Percentiles rank a stretch among this genome's conserved stretches.
Evolutionary conservation across 2,329 filamentous ascomycete genomes (phyloP).

Genomic region (Sporothrix schenckii): DNA sequence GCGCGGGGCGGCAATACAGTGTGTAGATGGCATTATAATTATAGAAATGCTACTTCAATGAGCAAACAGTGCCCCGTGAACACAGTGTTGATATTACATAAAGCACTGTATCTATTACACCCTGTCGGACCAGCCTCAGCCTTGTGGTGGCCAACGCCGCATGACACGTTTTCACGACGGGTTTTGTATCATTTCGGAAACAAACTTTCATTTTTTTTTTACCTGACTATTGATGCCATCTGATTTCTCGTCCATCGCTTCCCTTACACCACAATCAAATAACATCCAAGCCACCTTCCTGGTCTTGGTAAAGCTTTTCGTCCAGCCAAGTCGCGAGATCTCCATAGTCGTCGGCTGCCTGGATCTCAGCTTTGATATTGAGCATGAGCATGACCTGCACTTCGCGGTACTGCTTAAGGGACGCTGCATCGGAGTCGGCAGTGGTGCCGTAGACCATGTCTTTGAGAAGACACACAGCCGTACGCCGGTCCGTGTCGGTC

Average conservation of each 20-base stretch:
- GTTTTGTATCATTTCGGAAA: too few relatives aligned
- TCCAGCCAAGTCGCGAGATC: constrained; percentile 57
- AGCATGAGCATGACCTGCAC: constrained; percentile 74
- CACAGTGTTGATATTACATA: not conserved
- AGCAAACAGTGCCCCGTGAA: too few relatives aligned
- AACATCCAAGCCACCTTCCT: constrained; percentile 1
- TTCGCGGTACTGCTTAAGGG: constrained; percentile 54
- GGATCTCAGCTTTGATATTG: constrained; percentile 76
- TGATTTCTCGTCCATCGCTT: not conserved
- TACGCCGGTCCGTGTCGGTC: constrained; percentile 59
- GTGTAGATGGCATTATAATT: not conserved
- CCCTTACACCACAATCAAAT: not conserved
- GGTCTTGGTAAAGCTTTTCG: constrained; percentile 41
- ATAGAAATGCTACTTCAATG: not conserved
- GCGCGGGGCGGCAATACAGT: constrained; percentile 18
- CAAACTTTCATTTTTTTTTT: not conserved
- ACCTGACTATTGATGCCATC: not conserved
- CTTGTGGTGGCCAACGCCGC: not conserved
- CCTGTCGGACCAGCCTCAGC: not conserved
- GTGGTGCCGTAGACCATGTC: constrained; percentile 41
- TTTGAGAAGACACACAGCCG: constrained; percentile 58
- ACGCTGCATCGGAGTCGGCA: constrained; percentile 39
- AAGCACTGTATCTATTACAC: not conserved
- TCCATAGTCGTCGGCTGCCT: constrained; percentile 64
- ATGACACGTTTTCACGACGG: too few relatives aligned